Percentiles rank a stretch among this genome's conserved stretches.
Conservation (phyloP, 2,329 filamentous ascomycete species). For the Cordyceps cateniannulata region DNA sequence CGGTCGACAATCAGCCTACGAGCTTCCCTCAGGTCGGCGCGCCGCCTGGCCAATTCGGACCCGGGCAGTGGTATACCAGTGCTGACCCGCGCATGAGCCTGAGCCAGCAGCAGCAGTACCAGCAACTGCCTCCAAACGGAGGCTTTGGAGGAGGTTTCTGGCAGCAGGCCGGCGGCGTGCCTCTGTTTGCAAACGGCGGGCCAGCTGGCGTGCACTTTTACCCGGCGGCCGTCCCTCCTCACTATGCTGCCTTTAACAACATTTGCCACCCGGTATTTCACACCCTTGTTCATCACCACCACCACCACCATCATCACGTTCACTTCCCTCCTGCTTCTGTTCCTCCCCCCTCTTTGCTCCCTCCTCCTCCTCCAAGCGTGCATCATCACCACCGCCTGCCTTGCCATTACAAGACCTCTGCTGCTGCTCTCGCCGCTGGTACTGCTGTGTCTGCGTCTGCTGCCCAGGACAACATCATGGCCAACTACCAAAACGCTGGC, state of each 20-base stretch:
- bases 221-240: neutral
- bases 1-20: conserved; percentile 11
- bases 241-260: conserved; percentile 11
- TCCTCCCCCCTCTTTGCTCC: neutral
- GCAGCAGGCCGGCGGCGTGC: neutral
- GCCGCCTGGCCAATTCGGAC: conserved; percentile 5
- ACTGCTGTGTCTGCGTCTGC: conserved; percentile 10
- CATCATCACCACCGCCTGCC: neutral
- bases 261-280: conserved; percentile 11
- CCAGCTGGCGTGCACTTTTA: conserved; percentile 12
- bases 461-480: conserved; percentile 22
- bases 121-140: conserved; percentile 1
- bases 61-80: conserved; percentile 10
- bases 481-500: conserved; percentile 36
- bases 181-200: conserved; percentile 10
- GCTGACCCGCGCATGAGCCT: conserved; percentile 10
- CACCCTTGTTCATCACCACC: neutral
- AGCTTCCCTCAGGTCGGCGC: conserved; percentile 11
- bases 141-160: neutral
- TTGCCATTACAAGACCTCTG: conserved; percentile 13
- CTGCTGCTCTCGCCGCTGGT: conserved; percentile 14
- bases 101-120: conserved; percentile 3
- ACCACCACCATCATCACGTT: neutral
- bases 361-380: neutral
- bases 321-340: neutral